Base-by-base conservation (phyloP, 1,284 basidiomycete genomes). In the Vanrija sp. region DNA sequence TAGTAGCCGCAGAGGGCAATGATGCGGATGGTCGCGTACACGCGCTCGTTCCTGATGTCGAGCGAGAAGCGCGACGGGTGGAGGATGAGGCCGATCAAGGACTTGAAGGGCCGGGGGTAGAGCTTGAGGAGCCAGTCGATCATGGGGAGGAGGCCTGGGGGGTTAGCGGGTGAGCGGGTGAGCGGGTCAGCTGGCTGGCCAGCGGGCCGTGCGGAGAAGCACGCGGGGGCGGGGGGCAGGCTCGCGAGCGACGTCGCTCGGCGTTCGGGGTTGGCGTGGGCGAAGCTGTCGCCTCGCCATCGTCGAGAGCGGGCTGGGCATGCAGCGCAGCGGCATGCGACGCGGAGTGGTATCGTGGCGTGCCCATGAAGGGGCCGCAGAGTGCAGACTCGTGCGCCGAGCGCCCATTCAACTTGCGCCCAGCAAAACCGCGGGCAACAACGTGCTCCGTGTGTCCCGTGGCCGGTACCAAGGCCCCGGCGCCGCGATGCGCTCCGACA, bases 1-100 rank as follows among this genome's bases (percentile, higher is more conserved):
- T 76, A 76, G 61, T 73, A 77, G 21, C 46, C 43, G 18, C 67
- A 51, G 18, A 77, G 65, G 8, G 70, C 61, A 9, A 73, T 18
- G 14, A 66, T 56, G 56, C 76, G 74, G 23, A 73, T 54, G 5
- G 69, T 73, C n/a, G 65, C 56, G 28, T 73, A 49, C 10, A 67
- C 55, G 53, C 69, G 69, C 21, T 57, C 51, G 59, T 59, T 62
- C 34, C 43, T 28, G 9, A 51, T 34, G 53, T 61, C 56, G 21
- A 61, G 42, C 38, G 51, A 49, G 46, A 51, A 25, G 40, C 59
- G 49, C 53, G 51, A 44, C 53, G 59, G 54, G 51, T 46, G 46
- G 49, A 59, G 40, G 18, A 68, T 14, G 16, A 68, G 39, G 16
- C 52, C 48, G 8, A 47, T 25, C 15, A 74, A 58, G 8, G 69